Percentiles rank a stretch among this genome's conserved stretches.
phyloP scores from a whole-genome alignment of 257 asterid species.

The Scutellaria baicalensis region DNA sequence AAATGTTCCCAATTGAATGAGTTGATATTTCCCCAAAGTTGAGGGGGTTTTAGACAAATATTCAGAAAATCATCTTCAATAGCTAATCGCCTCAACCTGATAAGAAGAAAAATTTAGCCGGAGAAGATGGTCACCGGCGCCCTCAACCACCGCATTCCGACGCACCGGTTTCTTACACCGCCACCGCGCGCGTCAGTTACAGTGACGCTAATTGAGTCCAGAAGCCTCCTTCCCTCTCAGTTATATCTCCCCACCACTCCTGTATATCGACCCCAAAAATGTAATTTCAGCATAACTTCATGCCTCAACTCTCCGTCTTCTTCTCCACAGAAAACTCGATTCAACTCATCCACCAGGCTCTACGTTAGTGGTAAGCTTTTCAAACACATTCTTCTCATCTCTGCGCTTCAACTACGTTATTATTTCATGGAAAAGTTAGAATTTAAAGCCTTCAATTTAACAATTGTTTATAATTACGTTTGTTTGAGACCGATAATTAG shows the following conservation, averaged over 20 bases:
- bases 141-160: conserved; percentile 16
- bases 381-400: not conserved
- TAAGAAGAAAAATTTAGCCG: conserved; percentile 5
- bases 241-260: conserved; percentile 6
- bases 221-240: not conserved
- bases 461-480: not conserved
- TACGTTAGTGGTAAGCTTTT: conserved; percentile 33
- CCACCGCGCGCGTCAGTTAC: not conserved
- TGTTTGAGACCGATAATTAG: no score
- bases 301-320: conserved; percentile 15
- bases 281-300: not conserved
- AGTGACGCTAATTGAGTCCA: not conserved
- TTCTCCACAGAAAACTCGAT: conserved; percentile 6
- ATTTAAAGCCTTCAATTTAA: not conserved
- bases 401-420: not conserved
- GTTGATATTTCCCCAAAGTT: not conserved
- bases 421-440: not conserved
- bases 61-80: not conserved
- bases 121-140: conserved; percentile 25
- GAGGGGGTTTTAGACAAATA: not conserved
- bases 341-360: conserved; percentile 29
- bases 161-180: conserved; percentile 10
- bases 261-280: not conserved
- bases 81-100: not conserved
- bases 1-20: not conserved